These are phyloP conservation scores for Prunus persica DNA, from an alignment of 306 rosid genomes.

Conservation along the genomic window DNA sequence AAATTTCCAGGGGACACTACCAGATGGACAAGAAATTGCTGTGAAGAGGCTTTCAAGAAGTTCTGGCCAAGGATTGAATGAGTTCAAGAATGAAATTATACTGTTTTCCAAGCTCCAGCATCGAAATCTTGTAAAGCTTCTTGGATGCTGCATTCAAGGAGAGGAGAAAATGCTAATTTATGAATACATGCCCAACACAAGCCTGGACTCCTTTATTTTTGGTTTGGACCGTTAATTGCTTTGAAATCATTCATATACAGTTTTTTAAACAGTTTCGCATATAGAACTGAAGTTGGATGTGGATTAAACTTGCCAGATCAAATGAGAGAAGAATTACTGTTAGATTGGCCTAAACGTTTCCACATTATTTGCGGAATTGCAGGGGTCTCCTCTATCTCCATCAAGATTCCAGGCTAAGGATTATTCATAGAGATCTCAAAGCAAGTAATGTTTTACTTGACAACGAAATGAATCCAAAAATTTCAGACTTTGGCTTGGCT, in stretches of 20 bases:
- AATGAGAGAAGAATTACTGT: neutral
- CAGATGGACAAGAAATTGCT: constrained; percentile 48
- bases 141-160: constrained; percentile 39
- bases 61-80: constrained; percentile 52
- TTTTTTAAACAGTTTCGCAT: neutral
- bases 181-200: constrained; percentile 59
- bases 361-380: constrained; percentile 26
- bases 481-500: constrained; percentile 65
- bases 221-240: constrained; percentile 25
- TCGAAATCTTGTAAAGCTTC: constrained; percentile 57
- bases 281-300: too few species aligned
- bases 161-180: constrained; percentile 50
- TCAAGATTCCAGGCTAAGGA: constrained; percentile 37
- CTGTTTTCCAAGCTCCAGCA: constrained; percentile 65
- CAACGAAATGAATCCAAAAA: constrained; percentile 41
- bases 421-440: constrained; percentile 56
- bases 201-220: constrained; percentile 63
- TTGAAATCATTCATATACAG: neutral
- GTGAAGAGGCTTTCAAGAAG: constrained; percentile 43
- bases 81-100: constrained; percentile 57
- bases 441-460: constrained; percentile 54
- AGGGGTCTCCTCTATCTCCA: constrained; percentile 29
- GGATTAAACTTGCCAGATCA: constrained; percentile 10
- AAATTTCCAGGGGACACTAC: constrained; percentile 46
- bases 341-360: constrained; percentile 20